These are phyloP conservation scores for Colletotrichum sansevieriae DNA, from an alignment of 2,329 filamentous ascomycete species.

Conservation along the genomic window DNA sequence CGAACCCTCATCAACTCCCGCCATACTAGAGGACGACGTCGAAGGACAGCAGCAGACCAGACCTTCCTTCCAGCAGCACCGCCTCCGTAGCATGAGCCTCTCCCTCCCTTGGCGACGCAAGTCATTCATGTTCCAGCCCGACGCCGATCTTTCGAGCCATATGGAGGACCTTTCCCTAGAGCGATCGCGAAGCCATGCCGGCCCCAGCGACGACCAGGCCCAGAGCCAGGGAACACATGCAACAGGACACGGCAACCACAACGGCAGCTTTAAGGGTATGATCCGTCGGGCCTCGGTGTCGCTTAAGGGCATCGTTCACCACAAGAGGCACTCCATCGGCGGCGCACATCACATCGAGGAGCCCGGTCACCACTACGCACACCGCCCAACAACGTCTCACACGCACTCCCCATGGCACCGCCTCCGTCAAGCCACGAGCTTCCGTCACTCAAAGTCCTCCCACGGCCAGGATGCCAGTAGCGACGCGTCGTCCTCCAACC, in stretches of 20 bases:
- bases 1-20: conserved; percentile 43
- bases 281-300: conserved; percentile 69
- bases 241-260: conserved; percentile 46
- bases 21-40: conserved; percentile 41
- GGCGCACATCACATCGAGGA: conserved; percentile 49
- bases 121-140: conserved; percentile 52
- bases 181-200: conserved; percentile 13
- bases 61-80: conserved; percentile 51
- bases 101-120: conserved; percentile 65
- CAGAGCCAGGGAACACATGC: conserved; percentile 45
- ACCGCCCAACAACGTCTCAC: conserved; percentile 57
- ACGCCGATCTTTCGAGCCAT: conserved; percentile 51
- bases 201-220: conserved; percentile 48
- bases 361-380: conserved; percentile 40
- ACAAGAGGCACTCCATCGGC: conserved; percentile 58
- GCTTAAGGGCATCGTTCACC: conserved; percentile 63
- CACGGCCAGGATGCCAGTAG: conserved; percentile 56
- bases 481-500: conserved; percentile 47
- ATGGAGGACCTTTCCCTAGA: conserved; percentile 53
- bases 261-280: conserved; percentile 61
- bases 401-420: conserved; percentile 65
- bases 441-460: conserved; percentile 61
- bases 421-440: conserved; percentile 64
- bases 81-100: conserved; percentile 63
- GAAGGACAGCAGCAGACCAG: conserved; percentile 43